phyloP scores from a whole-genome alignment of 768 basidiomycete species.

The Xerocomus spinulosus region DNA sequence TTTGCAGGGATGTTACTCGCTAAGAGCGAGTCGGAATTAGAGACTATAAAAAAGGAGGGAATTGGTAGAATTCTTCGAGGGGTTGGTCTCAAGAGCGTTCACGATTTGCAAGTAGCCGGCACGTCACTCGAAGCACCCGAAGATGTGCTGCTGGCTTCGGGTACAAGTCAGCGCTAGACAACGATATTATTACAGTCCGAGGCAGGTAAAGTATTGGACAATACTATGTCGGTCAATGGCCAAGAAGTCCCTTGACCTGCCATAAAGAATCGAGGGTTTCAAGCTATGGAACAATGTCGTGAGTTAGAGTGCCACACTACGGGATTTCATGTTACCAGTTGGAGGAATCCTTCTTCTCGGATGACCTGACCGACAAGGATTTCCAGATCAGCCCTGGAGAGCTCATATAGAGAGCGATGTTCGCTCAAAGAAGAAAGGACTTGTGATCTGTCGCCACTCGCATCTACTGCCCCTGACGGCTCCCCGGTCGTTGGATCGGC shows the following conservation, averaged over 20 bases:
- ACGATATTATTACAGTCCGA: background rate
- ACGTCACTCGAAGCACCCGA: slow-evolving; percentile 36
- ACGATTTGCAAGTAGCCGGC: slow-evolving; percentile 59
- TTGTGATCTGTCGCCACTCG: slow-evolving; percentile 11
- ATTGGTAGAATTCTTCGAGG: slow-evolving; percentile 57
- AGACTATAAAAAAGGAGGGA: slow-evolving; percentile 59
- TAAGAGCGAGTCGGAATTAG: slow-evolving; percentile 74
- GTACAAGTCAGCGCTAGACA: background rate
- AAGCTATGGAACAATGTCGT: slow-evolving; percentile 37
- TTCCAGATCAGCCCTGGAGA: slow-evolving; percentile 51
- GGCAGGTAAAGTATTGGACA: background rate
- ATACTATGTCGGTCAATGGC: slow-evolving; percentile 8
- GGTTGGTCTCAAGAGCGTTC: slow-evolving; percentile 64
- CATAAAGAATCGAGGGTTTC: slow-evolving; percentile 52
- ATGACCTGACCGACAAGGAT: slow-evolving; percentile 55
- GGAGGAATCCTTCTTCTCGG: slow-evolving; percentile 71
- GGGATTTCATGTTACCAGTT: slow-evolving; percentile 49
- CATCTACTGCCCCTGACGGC: slow-evolving; percentile 5
- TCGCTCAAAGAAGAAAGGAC: slow-evolving; percentile 42
- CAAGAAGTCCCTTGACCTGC: slow-evolving; percentile 40
- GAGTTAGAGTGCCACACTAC: slow-evolving; percentile 4
- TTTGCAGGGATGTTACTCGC: slow-evolving; percentile 89
- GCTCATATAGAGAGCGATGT: slow-evolving; percentile 46
- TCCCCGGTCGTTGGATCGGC: slow-evolving; percentile 2
- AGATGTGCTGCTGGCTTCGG: slow-evolving; percentile 1